Percentiles rank a stretch among this genome's conserved stretches.
These are phyloP conservation scores for Byssothecium circinans DNA, from an alignment of 2,329 filamentous ascomycete species.

Conservation along the genomic window DNA sequence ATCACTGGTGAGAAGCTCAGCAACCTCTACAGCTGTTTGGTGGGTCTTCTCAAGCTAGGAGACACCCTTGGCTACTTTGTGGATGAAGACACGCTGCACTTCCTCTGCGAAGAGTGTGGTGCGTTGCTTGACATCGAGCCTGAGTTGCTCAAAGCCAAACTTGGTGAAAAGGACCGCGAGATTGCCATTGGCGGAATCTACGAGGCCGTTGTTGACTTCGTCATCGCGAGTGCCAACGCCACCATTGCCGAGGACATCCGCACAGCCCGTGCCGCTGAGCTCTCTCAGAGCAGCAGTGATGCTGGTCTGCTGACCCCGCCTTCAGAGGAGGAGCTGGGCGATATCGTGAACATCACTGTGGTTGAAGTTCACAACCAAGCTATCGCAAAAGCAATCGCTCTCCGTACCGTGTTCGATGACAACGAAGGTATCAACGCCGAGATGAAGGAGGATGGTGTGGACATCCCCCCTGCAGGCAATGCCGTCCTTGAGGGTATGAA, in stretches of 20 bases:
- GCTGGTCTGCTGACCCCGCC: conserved; percentile 61
- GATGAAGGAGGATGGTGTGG: conserved; percentile 93
- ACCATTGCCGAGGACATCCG: conserved; percentile 77
- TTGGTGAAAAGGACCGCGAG: conserved; percentile 80
- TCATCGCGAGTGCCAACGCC: conserved; percentile 84
- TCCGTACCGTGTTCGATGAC: conserved; percentile 92
- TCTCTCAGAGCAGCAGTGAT: conserved; percentile 66
- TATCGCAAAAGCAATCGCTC: conserved; percentile 82
- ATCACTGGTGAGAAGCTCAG: conserved; percentile 85
- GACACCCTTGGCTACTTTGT: conserved; percentile 84
- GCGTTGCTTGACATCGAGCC: conserved; percentile 85
- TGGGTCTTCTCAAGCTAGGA: conserved; percentile 86
- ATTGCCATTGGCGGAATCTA: conserved; percentile 85
- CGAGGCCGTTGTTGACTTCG: conserved; percentile 92
- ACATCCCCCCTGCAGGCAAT: conserved; percentile 71
- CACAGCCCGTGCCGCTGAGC: conserved; percentile 61
- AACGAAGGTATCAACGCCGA: conserved; percentile 90
- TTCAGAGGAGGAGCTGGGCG: conserved; percentile 72
- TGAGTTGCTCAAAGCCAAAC: conserved; percentile 75
- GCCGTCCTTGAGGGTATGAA: conserved; percentile 88
- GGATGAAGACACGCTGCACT: conserved; percentile 81
- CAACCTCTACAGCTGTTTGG: conserved; percentile 81
- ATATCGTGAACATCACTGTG: conserved; percentile 87
- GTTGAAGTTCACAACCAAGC: conserved; percentile 80
- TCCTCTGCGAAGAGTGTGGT: conserved; percentile 86